Evolutionary conservation across 2,329 filamentous ascomycete genomes (phyloP).

Genomic region (Colletotrichum tropicale): DNA sequence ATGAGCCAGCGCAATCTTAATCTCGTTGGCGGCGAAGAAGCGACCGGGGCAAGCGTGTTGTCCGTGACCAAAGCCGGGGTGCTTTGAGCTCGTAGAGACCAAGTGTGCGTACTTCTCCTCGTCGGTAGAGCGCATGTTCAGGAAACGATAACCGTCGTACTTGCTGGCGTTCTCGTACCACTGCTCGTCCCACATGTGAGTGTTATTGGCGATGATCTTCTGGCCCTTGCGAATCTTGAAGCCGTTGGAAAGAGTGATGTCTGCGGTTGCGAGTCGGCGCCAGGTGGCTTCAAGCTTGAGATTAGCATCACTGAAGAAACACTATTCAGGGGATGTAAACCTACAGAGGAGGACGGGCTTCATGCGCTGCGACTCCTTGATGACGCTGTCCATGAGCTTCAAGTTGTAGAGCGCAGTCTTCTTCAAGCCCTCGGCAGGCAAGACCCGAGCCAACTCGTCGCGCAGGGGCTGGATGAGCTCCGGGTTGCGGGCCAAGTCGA

Average conservation of each 20-base stretch:
- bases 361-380: slow-evolving; percentile 29
- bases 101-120: slow-evolving; percentile 32
- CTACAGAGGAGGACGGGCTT: slow-evolving; percentile 24
- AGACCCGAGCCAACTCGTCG: slow-evolving; percentile 23
- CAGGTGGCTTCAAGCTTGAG: background rate
- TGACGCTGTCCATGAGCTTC: slow-evolving; percentile 28
- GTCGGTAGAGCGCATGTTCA: slow-evolving; percentile 21
- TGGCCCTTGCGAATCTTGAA: slow-evolving; percentile 24
- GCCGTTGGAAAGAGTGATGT: slow-evolving; percentile 23
- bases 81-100: slow-evolving; percentile 34
- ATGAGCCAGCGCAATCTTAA: slow-evolving; percentile 37
- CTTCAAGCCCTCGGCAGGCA: slow-evolving; percentile 19
- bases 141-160: slow-evolving; percentile 25
- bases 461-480: slow-evolving; percentile 24
- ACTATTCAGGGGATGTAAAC: background rate
- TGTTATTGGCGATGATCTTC: slow-evolving; percentile 18
- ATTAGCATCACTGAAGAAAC: too few relatives aligned
- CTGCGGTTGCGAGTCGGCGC: slow-evolving; percentile 10
- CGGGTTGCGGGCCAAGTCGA: slow-evolving; percentile 24
- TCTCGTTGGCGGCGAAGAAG: slow-evolving; percentile 40
- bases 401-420: slow-evolving; percentile 26
- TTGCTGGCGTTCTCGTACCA: slow-evolving; percentile 21
- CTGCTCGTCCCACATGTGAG: slow-evolving; percentile 21
- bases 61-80: slow-evolving; percentile 38
- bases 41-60: slow-evolving; percentile 40